Evolutionary conservation across 1,139 yeast genomes (phyloP), one percentile per base, ranked within the genome.

Genomic region (Yamadazyma atmosphaerica): DNA sequence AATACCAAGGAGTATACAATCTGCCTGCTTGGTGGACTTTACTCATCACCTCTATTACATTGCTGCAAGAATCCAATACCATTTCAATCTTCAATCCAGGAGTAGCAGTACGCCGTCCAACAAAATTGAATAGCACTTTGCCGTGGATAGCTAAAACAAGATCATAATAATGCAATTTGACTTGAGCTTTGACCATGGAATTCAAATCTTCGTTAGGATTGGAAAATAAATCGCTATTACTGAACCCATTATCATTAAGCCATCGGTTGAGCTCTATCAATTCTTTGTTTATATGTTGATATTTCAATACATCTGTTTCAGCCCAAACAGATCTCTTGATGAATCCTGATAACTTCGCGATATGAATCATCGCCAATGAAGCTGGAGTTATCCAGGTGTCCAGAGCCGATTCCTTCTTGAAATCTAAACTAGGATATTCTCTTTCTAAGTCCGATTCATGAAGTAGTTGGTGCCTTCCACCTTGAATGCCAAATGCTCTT

Each of bases 311-410:
- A 23, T 60, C 64, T 3, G 35, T 56, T 56, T 41, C 63, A 70
- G 22, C 50, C 45, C 2, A 40, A n/a, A n/a, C 41, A 13, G 59
- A 44, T 1, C 68, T 60, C 39, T 68, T 70, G 13, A 70, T 54
- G 42, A 56, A 57, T 34, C 65, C 64, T 2, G 74, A 61, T 16
- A 73, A 54, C 14, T 63, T 53, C 4, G 77, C 70, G 23, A 75
- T 52, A 31, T 72, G 75, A 23, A 74, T 46, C 64, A 73, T 58
- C 1, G 75, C 77, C 37, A 75, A 63, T 0, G 83, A 70, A 1
- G 79, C 75, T 21, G 68, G 58, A 0, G 79, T 71, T 27, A 75
- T 46, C 85, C 86, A 80, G 36, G 69, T 77, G 49, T 79, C 83
- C 38, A 63, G 63, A 14, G 44, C 48, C 2, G 54, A 36, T 42